Evolutionary conservation across 805 yeast species (phyloP), one percentile per base, ranked within the genome.

Genomic region (Wickerhamomyces bovis): DNA sequence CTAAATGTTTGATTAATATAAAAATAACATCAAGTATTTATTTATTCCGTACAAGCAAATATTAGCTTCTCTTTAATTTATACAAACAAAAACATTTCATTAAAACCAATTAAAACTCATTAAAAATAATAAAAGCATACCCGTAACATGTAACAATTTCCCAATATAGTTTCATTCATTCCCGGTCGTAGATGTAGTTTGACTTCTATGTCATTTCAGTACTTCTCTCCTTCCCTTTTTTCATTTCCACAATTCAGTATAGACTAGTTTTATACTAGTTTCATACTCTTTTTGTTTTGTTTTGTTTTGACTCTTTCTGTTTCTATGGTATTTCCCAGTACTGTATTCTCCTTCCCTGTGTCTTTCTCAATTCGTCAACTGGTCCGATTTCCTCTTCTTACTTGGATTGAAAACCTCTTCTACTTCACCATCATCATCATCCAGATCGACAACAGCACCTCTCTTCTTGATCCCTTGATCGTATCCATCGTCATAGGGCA

Each of bases 361-460:
- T 15, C 21, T 6, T 3, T 6, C 8, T 36, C 26, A 21, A 20
- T 15, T 13, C 20, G 20, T 22, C 3, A 38, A 38, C 26, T 38
- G 41, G 3, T 23, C 28, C 6, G 12, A 15, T 18, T 20, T 48
- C 12, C 49, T 36, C 30, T 48, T 48, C 38, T 45, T 42, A 13
- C 23, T 41, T n/a, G 54, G 51, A 38, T 47, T 44, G 9, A 44
- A 20, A 38, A 46, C 45, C 28, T 44, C 44, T 41, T 44, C 49
- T 41, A 44, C 42, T 2, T 46, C 50, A 21, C 42, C 48, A 22
- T 40, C 46, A 22, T 40, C 46, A 22, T 39, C 48, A 16, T 31
- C 35, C 9, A 36, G 13, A 36, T 36, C 23, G 11, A 36, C 39
- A 19, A 36, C 23, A 20, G 9, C 19, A 19, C 39, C 39, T 19